phyloP scores from a whole-genome alignment of 1,284 basidiomycete species.

The Afroboletus lepidellus region DNA sequence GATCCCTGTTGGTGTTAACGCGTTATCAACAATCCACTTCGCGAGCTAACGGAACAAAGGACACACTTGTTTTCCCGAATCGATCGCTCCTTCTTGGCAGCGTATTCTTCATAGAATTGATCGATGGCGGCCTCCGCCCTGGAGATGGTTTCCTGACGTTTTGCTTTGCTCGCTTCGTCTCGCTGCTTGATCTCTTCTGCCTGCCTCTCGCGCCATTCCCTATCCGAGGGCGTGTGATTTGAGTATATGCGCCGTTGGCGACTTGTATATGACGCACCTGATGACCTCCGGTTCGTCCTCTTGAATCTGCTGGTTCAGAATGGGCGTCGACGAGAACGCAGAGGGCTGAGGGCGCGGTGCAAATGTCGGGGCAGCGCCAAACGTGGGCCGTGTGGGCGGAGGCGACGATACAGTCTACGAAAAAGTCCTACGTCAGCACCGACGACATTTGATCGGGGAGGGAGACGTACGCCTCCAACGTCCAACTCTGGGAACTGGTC shows the following conservation, averaged over 20 bases:
- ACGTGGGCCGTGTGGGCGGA: constrained; percentile 39
- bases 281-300: constrained; percentile 91
- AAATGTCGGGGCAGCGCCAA: constrained; percentile 53
- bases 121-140: constrained; percentile 94
- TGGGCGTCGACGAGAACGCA: constrained; percentile 66
- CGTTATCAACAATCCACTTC: constrained; percentile 1
- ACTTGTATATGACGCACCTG: constrained; percentile 38
- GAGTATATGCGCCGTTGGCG: neutral
- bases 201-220: constrained; percentile 88
- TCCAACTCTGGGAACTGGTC: constrained; percentile 89
- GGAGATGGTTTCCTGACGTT: constrained; percentile 82
- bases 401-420: constrained; percentile 31
- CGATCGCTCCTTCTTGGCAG: constrained; percentile 87
- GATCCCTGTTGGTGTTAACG: constrained; percentile 57
- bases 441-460: neutral
- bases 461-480: constrained; percentile 48
- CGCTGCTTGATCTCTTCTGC: constrained; percentile 79
- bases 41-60: neutral
- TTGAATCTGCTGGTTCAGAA: constrained; percentile 62
- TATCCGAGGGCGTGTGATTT: constrained; percentile 31
- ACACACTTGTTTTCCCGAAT: constrained; percentile 93
- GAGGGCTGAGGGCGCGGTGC: constrained; percentile 75
- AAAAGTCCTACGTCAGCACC: constrained; percentile 6
- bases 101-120: constrained; percentile 94
- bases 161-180: constrained; percentile 76